phyloP scores from a whole-genome alignment of 2,329 filamentous ascomycete species.

The Verticillium isaacii region DNA sequence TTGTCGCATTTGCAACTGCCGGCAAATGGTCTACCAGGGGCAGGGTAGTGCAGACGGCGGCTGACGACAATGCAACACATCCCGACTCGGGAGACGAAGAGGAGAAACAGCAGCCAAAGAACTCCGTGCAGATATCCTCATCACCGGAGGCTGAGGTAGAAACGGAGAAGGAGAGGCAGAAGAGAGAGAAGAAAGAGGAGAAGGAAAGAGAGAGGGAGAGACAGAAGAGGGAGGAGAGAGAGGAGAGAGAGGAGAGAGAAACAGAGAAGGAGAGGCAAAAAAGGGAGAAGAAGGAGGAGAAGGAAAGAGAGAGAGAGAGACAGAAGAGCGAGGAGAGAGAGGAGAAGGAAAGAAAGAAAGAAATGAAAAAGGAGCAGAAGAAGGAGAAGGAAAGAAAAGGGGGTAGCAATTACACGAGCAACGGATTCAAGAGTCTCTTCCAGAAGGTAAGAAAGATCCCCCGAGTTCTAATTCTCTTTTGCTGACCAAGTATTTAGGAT shows the following conservation, averaged over 20 bases:
- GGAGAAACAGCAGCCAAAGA: not conserved
- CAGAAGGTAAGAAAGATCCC: conserved; percentile 1
- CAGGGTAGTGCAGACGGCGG: not conserved
- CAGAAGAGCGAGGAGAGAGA: not conserved
- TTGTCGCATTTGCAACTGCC: conserved; percentile 18
- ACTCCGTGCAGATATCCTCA: too few species aligned
- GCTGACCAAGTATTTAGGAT: conserved; percentile 1
- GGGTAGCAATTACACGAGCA: not conserved
- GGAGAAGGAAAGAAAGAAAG: not conserved
- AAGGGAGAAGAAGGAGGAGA: not conserved
- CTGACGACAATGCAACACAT: not conserved
- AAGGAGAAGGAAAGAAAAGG: not conserved
- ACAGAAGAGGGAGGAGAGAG: not conserved
- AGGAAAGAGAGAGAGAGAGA: not conserved
- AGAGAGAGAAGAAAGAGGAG: not conserved
- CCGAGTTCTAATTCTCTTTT: too few species aligned
- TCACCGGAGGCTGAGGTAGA: not conserved
- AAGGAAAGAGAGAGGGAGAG: not conserved
- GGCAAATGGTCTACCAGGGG: conserved; percentile 7
- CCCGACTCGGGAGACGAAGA: conserved; percentile 2
- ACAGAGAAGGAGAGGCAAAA: not conserved
- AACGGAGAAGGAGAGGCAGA: not conserved
- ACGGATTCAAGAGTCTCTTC: conserved; percentile 4
- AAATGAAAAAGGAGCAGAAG: not conserved
- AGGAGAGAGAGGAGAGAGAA: not conserved